Conservation (phyloP, 139 green algal species). For the Pedinophyceae sp. region DNA sequence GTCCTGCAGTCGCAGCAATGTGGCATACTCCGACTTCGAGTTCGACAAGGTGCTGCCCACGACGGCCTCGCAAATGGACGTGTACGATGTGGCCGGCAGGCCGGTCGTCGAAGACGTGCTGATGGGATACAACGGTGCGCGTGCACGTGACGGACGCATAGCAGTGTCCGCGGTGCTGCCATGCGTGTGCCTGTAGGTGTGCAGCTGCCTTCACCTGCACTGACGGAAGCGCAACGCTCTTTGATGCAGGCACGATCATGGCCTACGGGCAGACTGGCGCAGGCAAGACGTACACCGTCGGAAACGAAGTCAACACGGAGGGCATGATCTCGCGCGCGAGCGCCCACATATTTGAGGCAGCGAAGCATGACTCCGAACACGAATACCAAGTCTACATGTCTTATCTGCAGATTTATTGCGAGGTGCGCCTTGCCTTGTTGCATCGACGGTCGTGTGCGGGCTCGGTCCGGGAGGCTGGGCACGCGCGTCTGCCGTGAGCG, state of each 20-base stretch:
- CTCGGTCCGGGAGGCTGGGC: too few species aligned
- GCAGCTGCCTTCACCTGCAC: too few species aligned
- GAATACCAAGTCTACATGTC: conserved; percentile 54
- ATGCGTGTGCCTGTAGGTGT: too few species aligned
- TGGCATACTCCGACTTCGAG: not conserved
- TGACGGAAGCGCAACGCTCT: too few species aligned
- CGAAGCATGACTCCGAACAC: conserved; percentile 27
- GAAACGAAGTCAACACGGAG: conserved; percentile 36
- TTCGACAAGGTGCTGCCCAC: conserved; percentile 29
- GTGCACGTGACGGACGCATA: too few species aligned
- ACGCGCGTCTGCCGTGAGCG: too few species aligned
- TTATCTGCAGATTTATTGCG: conserved; percentile 80
- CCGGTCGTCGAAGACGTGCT: conserved; percentile 53
- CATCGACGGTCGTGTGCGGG: not conserved
- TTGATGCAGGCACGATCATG: conserved; percentile 65
- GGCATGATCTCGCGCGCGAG: conserved; percentile 64
- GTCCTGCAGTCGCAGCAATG: conserved; percentile 1
- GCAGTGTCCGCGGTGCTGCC: too few species aligned
- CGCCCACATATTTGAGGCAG: conserved; percentile 46
- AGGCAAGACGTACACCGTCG: conserved; percentile 71
- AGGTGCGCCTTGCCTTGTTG: conserved; percentile 20
- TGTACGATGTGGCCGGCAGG: conserved; percentile 40
- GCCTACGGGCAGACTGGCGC: conserved; percentile 60
- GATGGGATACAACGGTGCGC: conserved; percentile 67
- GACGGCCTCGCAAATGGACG: conserved; percentile 38